Evolutionary conservation across 768 basidiomycete genomes (phyloP), one percentile per base, ranked within the genome.

Genomic region (Panaeolus papilionaceus): DNA sequence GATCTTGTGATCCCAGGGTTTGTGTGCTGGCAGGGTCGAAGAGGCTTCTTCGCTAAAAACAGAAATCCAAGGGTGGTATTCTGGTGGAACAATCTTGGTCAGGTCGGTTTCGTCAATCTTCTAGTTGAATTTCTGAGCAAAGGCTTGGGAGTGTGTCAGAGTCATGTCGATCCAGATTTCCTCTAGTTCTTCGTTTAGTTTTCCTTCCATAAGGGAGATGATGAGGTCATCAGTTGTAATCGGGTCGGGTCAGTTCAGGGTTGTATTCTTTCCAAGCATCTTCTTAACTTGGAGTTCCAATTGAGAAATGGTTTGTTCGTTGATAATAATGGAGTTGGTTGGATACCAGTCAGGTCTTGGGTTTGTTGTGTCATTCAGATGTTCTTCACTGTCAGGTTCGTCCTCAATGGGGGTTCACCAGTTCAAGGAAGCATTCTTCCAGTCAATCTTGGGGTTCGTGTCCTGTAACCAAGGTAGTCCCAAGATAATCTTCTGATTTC

Each of bases 1-100:
- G 39, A 73, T 73, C 11, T 58, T 20, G 39, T 73, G 72, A 38
- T 71, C 70, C 28, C 64, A 71, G 1, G 65, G 33, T n/a, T 51
- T 47, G 0, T 23, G 9, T 18, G 18, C 9, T 37, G 70, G 70
- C 6, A 71, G 61, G 40, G 39, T 14, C 37, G 51, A 47, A 2
- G 70, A 63, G 23, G 63, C 66, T 67, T 69, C 33, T 39, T 71
- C 67, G 0, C 51, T 42, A 54, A 71, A 73, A 0, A 73, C 23
- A 2, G 49, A 14, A 23, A 66, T 11, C 39, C 33, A 66, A 20
- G 28, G 0, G 62, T 66, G 63, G 51, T 33, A 66, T 42, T 38
- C n/a, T 40, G 26, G 7, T 0, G 65, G 68, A 7, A 69, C 20
- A 11, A 45, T 16, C 10, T 51, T 33, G 20, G 38, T 38, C 18